Conservation (phyloP, 495 filamentous ascomycete species). For the Penicillium antarcticum region DNA sequence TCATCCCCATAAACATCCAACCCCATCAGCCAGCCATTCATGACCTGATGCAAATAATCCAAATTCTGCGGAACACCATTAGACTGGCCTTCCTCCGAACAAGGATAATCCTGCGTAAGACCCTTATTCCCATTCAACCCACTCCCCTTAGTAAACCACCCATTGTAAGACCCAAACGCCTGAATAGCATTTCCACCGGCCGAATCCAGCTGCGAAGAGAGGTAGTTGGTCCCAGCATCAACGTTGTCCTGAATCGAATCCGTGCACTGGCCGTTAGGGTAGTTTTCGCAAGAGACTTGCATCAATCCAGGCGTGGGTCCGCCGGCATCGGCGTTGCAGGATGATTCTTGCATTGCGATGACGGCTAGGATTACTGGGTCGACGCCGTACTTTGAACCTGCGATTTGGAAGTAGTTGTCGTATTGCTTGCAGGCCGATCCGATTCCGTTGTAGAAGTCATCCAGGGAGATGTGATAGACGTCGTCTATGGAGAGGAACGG, state of each 20-base stretch:
- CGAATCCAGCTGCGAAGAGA: slow-evolving; percentile 16
- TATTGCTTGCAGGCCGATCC: slow-evolving; percentile 27
- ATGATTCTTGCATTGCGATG: slow-evolving; percentile 37
- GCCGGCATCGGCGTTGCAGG: slow-evolving; percentile 31
- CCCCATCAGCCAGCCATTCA: slow-evolving; percentile 32
- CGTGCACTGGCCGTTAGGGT: slow-evolving; percentile 30
- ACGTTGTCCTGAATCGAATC: slow-evolving; percentile 33
- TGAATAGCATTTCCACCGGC: slow-evolving; percentile 27
- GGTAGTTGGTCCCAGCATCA: slow-evolving; percentile 30
- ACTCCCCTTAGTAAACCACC: slow-evolving; percentile 27
- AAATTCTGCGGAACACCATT: slow-evolving; percentile 30
- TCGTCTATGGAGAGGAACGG: slow-evolving; percentile 27
- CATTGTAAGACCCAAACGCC: slow-evolving; percentile 31
- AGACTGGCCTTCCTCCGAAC: slow-evolving; percentile 24
- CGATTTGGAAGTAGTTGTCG: slow-evolving; percentile 30
- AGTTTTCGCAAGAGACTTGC: slow-evolving; percentile 36
- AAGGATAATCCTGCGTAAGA: slow-evolving; percentile 29
- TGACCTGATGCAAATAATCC: slow-evolving; percentile 29
- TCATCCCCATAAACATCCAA: slow-evolving; percentile 26
- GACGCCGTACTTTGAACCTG: slow-evolving; percentile 23
- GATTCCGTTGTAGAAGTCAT: slow-evolving; percentile 22
- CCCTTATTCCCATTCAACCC: slow-evolving; percentile 22
- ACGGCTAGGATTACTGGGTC: slow-evolving; percentile 33
- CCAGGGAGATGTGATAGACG: slow-evolving; percentile 23
- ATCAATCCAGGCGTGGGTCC: slow-evolving; percentile 32